These are phyloP conservation scores for Dittrichia graveolens DNA, from an alignment of 129 eudicot species.

Conservation along the genomic window DNA sequence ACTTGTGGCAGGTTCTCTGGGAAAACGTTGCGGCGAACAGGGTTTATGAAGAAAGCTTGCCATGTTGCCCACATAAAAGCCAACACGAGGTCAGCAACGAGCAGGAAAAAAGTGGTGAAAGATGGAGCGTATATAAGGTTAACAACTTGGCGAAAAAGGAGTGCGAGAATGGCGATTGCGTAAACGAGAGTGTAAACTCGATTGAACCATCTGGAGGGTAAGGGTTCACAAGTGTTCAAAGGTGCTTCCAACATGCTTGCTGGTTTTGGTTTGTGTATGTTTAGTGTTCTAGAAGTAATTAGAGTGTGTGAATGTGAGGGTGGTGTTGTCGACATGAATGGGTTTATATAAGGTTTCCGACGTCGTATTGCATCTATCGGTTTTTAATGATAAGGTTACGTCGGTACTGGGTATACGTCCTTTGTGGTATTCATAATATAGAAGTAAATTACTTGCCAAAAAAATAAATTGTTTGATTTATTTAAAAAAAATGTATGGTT, in stretches of 20 bases:
- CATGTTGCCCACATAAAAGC: constrained; percentile 65
- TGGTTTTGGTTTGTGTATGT: too few species aligned
- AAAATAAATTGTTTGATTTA: too few species aligned
- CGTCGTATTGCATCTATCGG: too few species aligned
- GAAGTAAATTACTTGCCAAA: too few species aligned
- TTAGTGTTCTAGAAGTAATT: too few species aligned
- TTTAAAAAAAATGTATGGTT: too few species aligned
- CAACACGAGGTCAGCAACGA: constrained; percentile 53
- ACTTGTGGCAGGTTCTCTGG: constrained; percentile 52
- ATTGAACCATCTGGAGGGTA: constrained; percentile 49
- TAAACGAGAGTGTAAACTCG: constrained; percentile 57
- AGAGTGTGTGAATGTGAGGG: too few species aligned
- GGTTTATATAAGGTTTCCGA: too few species aligned
- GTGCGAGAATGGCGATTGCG: constrained; percentile 44
- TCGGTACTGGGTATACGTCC: too few species aligned
- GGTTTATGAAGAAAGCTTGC: constrained; percentile 57
- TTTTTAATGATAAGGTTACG: too few species aligned
- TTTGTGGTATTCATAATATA: too few species aligned
- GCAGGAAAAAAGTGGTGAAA: constrained; percentile 35
- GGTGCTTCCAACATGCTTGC: constrained; percentile 23
- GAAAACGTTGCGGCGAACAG: constrained; percentile 49
- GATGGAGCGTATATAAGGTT: constrained; percentile 38
- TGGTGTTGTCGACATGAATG: too few species aligned
- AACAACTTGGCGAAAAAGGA: constrained; percentile 59
- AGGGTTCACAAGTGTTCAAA: constrained; percentile 42